phyloP scores from a whole-genome alignment of 257 asterid species.

The Osmanthus fragrans region DNA sequence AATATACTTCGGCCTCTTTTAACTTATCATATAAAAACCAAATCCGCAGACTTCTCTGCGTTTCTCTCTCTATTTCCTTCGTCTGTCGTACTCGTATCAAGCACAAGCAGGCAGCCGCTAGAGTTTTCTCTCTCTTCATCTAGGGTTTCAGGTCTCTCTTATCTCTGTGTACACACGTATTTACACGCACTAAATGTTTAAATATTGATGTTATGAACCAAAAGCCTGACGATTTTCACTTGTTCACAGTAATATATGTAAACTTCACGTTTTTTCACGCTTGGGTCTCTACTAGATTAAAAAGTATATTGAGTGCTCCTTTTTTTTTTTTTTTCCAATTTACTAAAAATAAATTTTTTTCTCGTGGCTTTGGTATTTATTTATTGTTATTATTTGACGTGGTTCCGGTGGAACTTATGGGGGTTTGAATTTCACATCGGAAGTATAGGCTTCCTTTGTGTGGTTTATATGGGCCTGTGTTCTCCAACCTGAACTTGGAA shows the following conservation, averaged over 20 bases:
- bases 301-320: background rate
- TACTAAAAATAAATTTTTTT: background rate
- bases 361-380: background rate
- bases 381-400: background rate
- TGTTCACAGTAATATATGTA: background rate
- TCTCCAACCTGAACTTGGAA: too few species aligned
- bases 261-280: background rate
- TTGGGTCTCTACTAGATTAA: background rate
- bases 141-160: conserved; percentile 34
- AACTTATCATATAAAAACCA: background rate
- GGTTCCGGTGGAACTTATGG: too few species aligned
- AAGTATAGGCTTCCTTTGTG: too few species aligned
- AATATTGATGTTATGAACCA: background rate
- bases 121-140: conserved; percentile 21
- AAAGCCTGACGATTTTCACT: background rate
- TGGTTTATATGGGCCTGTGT: too few species aligned
- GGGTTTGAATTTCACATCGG: too few species aligned
- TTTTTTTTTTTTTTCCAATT: background rate
- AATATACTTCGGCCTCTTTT: background rate
- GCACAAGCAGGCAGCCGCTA: conserved; percentile 24
- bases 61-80: background rate
- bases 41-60: background rate
- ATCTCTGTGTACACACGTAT: background rate
- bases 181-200: background rate
- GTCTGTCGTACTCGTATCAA: conserved; percentile 9